These are phyloP conservation scores for Boeremia lycopersici DNA, from an alignment of 2,329 filamentous ascomycete species.

Conservation along the genomic window DNA sequence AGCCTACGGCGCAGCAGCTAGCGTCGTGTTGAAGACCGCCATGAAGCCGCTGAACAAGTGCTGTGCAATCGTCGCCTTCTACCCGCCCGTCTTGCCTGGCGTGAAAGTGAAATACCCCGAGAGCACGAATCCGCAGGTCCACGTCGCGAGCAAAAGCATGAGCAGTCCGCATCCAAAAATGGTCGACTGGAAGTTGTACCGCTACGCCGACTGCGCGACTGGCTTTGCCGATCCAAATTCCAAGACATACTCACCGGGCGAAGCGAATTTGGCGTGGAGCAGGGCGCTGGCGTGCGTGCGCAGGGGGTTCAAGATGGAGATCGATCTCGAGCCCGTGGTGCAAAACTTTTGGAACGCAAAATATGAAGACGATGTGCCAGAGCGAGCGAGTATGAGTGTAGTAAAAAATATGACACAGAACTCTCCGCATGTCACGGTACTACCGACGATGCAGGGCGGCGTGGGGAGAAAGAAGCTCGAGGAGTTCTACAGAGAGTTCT, in stretches of 20 bases:
- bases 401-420: constrained; percentile 42
- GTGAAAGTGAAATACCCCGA: constrained; percentile 48
- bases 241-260: constrained; percentile 48
- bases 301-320: constrained; percentile 45
- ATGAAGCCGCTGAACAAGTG: constrained; percentile 50
- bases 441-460: constrained; percentile 54
- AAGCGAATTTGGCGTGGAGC: constrained; percentile 52
- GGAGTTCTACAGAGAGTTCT: constrained; percentile 63
- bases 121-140: constrained; percentile 47
- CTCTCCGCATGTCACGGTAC: constrained; percentile 43
- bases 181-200: constrained; percentile 49
- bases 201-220: constrained; percentile 44
- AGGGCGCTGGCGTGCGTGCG: constrained; percentile 47
- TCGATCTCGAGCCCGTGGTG: constrained; percentile 43
- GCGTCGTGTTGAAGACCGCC: constrained; percentile 47
- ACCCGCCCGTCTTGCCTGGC: constrained; percentile 47
- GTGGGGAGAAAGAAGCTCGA: constrained; percentile 51
- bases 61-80: constrained; percentile 51
- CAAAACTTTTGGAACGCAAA: constrained; percentile 44
- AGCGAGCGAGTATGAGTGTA: constrained; percentile 38
- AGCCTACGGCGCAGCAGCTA: constrained; percentile 51
- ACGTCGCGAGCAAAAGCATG: constrained; percentile 49
- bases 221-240: constrained; percentile 53
- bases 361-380: constrained; percentile 40
- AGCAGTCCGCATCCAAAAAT: constrained; percentile 34